Evolutionary conservation across 208 protist species (phyloP), one percentile per base, ranked within the genome.

Genomic region (Trypanosoma caninum): DNA sequence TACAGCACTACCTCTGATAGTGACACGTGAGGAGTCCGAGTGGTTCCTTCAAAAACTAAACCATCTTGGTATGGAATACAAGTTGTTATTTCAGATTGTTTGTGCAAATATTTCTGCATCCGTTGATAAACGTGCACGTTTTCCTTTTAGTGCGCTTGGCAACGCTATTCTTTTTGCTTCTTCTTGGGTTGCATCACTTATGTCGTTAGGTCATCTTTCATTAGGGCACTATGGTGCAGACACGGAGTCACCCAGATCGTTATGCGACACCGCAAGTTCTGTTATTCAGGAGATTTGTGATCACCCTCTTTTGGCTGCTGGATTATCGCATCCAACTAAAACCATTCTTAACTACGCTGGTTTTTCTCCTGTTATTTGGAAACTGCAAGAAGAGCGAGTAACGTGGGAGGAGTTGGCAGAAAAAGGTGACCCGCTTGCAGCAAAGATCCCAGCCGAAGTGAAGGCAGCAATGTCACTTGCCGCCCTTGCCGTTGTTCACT

Each of bases 1-100:
- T 34, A 83, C 65, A 16, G 81, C 87, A 31, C 76, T 94, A 22
- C 87, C 83, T 33, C 67, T 91, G 11, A 71, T 89, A 18, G 60
- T 81, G 27, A 66, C 75, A 25, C 57, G 72, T 0, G 67, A 80
- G 7, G 80, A 89, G 40, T 79, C 84, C 6, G 59, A 65, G 42
- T 94, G 84, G 83, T 78, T 89, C 28, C 71, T 89, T 22, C 18
- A 33, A 4, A 65, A 78, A 54, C 75, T 94, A 10, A 69, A 37
- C 23, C 42, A 14, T 4, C 56, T 75, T 38, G 55, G 47, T 35
- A 22, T 10, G 18, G 16, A 63, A n/a, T 69, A 65, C 27, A 30
- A 58, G 16, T 6, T 46, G 20, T 33, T 69, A 20, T 34, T 70
- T 28, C 6, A 33, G 3, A 8, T 57, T 7, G 38, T 62, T 34